A percentile compares a stretch with the other conserved stretches of the same genome.
Evolutionary conservation across 2,329 filamentous ascomycete species (phyloP).

Genomic region (Truncatella angustata): DNA sequence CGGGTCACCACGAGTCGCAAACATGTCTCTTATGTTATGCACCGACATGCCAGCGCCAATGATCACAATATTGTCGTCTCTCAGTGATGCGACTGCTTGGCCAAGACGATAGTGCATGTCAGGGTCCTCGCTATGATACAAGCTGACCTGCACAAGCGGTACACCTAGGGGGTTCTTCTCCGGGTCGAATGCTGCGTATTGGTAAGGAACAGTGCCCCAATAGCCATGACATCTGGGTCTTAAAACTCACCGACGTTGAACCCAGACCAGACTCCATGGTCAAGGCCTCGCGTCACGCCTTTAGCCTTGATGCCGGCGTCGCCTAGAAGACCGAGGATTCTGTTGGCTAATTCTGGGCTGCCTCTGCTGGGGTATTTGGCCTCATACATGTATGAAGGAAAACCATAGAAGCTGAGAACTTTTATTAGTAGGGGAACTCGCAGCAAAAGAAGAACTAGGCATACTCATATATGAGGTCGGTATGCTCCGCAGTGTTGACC

Average conservation of each 20-base stretch:
- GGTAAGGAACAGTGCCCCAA: background rate
- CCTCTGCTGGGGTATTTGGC: conserved; percentile 65
- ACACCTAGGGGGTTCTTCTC: conserved; percentile 60
- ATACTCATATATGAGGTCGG: conserved; percentile 67
- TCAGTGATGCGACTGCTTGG: conserved; percentile 61
- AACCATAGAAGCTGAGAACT: conserved; percentile 61
- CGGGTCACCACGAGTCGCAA: conserved; percentile 40
- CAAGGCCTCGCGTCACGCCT: conserved; percentile 9
- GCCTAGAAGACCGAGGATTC: conserved; percentile 34
- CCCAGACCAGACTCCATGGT: conserved; percentile 14
- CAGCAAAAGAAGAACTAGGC: background rate
- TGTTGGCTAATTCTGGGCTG: conserved; percentile 56
- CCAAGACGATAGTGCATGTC: conserved; percentile 67
- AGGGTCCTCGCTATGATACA: conserved; percentile 64
- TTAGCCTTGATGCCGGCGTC: conserved; percentile 12
- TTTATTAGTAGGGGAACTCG: background rate
- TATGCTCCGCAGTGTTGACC: conserved; percentile 64
- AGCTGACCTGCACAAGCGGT: conserved; percentile 70
- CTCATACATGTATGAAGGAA: conserved; percentile 67
- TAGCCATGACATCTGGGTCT: background rate
- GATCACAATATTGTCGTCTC: conserved; percentile 66
- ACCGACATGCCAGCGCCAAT: conserved; percentile 75
- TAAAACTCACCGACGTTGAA: conserved; percentile 12
- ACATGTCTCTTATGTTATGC: conserved; percentile 63
- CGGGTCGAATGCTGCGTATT: conserved; percentile 54